Base-by-base conservation (phyloP, 805 yeast genomes). In the Starmerella scarabaei region DNA sequence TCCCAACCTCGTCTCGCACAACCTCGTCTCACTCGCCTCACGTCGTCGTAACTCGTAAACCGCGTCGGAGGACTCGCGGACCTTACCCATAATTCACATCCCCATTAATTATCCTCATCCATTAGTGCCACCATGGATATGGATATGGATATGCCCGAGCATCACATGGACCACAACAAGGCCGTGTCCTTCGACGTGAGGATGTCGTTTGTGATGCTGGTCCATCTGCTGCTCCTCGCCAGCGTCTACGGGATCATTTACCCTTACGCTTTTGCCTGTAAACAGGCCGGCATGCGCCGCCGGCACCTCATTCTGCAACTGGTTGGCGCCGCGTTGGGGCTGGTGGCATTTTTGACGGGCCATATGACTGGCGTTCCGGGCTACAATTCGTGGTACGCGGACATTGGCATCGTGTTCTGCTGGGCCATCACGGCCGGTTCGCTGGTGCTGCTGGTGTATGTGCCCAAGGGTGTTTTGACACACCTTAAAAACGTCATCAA, bases 201-300 rank as follows among this genome's bases (percentile, higher is more conserved):
- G 16, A 31, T 52, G 15, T 40, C 54, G 6, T 34, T 41, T 15
- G 43, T 44, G 18, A 47, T 44, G 40, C 47, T 43, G 32, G 42
- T 57, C 12, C 67, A 64, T 38, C 57, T 65, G 16, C 40, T 51
- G 14, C 38, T 62, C 21, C 56, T 62, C 55, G 48, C 51, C 28
- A 16, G 60, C 11, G 52, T 69, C 19, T 59, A 63, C 42, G 69
- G 66, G 4, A 35, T 65, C 21, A 37, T 64, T 12, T 59, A 62
- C 44, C 69, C 69, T 7, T 49, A 56, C 24, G 65, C 67, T 3
- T 53, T 64, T 48, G 62, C 62, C 16, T 53, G 60, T 41, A 67
- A 67, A 26, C 57, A 63, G 43, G 61, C 64, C 14, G 51, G 54
- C 29, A 49, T 48, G 48, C 38, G 43, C 21, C 47, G 60, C 30